A percentile compares a stretch with the other conserved stretches of the same genome.
Evolutionary conservation across 2,329 filamentous ascomycete species (phyloP).

Genomic region (Sphaerulina musiva): DNA sequence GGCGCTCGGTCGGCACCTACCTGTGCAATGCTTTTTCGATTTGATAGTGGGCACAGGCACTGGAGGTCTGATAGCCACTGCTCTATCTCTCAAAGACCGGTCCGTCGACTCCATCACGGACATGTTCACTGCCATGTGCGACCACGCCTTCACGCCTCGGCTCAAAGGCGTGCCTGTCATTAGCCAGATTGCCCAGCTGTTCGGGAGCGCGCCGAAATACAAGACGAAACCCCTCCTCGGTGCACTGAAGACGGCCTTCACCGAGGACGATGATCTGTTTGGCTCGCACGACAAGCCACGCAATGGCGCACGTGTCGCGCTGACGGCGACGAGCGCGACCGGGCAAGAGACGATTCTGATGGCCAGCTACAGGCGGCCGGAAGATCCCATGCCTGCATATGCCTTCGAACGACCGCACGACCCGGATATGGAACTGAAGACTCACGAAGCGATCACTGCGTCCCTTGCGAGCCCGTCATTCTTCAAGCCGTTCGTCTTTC

Average conservation of each 20-base stretch:
- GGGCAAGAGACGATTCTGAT: slow-evolving; percentile 39
- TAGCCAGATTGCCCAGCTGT: slow-evolving; percentile 26
- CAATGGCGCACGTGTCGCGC: slow-evolving; percentile 35
- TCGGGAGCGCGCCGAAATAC: slow-evolving; percentile 30
- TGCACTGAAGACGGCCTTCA: slow-evolving; percentile 38
- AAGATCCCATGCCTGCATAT: slow-evolving; percentile 30
- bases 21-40: slow-evolving; percentile 45
- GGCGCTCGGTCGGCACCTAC: slow-evolving; percentile 35
- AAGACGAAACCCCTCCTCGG: slow-evolving; percentile 32
- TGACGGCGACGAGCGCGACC: slow-evolving; percentile 40
- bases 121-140: slow-evolving; percentile 37
- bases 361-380: slow-evolving; percentile 42
- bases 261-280: slow-evolving; percentile 30
- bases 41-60: slow-evolving; percentile 44
- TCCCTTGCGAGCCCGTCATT: slow-evolving; percentile 46
- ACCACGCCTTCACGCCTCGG: slow-evolving; percentile 40
- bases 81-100: slow-evolving; percentile 37
- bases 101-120: slow-evolving; percentile 37
- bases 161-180: slow-evolving; percentile 34
- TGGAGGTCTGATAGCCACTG: slow-evolving; percentile 43
- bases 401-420: slow-evolving; percentile 38
- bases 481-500: slow-evolving; percentile 47
- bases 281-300: slow-evolving; percentile 22
- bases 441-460: slow-evolving; percentile 49
- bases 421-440: slow-evolving; percentile 38